Evolutionary conservation across 2,329 filamentous ascomycete genomes (phyloP).

Genomic region (Fusarium devonianum): DNA sequence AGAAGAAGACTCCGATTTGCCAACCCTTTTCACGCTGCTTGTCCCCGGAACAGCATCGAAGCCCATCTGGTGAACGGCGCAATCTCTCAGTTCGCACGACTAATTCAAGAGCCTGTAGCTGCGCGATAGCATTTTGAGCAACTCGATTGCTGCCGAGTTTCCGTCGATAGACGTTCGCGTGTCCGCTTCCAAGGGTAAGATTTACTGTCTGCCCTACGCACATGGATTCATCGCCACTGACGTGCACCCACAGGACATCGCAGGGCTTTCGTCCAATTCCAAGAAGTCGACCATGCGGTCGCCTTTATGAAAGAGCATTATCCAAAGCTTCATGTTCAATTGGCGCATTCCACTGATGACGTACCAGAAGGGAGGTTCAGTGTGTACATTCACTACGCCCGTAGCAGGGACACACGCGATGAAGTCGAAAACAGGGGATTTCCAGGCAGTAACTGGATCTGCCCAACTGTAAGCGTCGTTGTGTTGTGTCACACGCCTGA

Average conservation of each 20-base stretch:
- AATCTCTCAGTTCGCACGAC: conserved; percentile 35
- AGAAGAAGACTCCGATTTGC: conserved; percentile 3
- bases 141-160: conserved; percentile 47
- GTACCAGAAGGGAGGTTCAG: conserved; percentile 49
- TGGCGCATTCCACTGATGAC: conserved; percentile 49
- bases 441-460: conserved; percentile 46
- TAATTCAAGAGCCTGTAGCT: conserved; percentile 44
- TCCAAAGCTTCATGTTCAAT: conserved; percentile 49
- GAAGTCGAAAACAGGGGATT: conserved; percentile 31
- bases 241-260: conserved; percentile 45
- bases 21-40: conserved; percentile 6
- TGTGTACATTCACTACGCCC: conserved; percentile 52
- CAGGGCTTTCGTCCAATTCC: conserved; percentile 54
- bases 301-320: conserved; percentile 54
- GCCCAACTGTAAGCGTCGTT: conserved; percentile 42
- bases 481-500: neutral
- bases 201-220: neutral
- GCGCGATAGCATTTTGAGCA: conserved; percentile 47
- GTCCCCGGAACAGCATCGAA: conserved; percentile 11
- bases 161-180: conserved; percentile 51
- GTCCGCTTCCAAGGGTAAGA: conserved; percentile 46
- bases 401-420: conserved; percentile 48
- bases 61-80: conserved; percentile 13
- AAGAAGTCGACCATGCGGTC: conserved; percentile 49
- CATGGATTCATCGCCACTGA: conserved; percentile 24